phyloP scores from a whole-genome alignment of 2,329 filamentous ascomycete species.

The Talaromyces atroroseus region DNA sequence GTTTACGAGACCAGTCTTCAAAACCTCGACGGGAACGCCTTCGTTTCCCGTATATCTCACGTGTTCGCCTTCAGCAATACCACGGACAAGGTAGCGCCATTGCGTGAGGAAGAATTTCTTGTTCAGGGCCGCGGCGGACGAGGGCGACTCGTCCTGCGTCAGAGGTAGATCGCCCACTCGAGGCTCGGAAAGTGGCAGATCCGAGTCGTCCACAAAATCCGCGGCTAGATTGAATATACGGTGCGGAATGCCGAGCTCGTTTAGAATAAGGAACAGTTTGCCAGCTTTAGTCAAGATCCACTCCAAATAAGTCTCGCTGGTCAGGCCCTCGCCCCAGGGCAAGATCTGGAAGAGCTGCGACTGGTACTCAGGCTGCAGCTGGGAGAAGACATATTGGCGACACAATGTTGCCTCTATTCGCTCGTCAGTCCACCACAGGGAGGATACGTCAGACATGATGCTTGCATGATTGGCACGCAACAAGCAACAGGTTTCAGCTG shows the following conservation, averaged over 20 bases:
- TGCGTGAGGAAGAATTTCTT: conserved; percentile 55
- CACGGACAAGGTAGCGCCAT: conserved; percentile 54
- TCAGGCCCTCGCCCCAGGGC: conserved; percentile 41
- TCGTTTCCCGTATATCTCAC: conserved; percentile 56
- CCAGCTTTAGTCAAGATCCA: conserved; percentile 57
- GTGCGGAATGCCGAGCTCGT: conserved; percentile 56
- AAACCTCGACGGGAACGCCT: conserved; percentile 52
- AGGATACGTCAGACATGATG: conserved; percentile 27
- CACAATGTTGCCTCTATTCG: conserved; percentile 39
- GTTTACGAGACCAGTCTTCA: conserved; percentile 14
- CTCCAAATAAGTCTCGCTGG: conserved; percentile 53
- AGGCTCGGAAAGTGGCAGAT: conserved; percentile 53
- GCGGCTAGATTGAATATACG: conserved; percentile 59
- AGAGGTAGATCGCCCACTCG: conserved; percentile 52
- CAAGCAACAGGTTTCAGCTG: neutral
- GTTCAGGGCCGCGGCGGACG: conserved; percentile 39
- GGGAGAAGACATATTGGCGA: conserved; percentile 35
- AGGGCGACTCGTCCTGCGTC: conserved; percentile 37
- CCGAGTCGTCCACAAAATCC: conserved; percentile 57
- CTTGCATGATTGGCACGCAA: conserved; percentile 13
- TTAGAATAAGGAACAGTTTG: conserved; percentile 55
- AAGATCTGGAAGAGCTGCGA: conserved; percentile 33
- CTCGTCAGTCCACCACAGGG: conserved; percentile 44
- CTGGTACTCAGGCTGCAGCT: conserved; percentile 31
- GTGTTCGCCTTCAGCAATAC: conserved; percentile 52